A percentile compares a stretch with the other conserved stretches of the same genome.
These are phyloP conservation scores for Neurospora discreta DNA, from an alignment of 495 filamentous ascomycete genomes.

Conservation along the genomic window DNA sequence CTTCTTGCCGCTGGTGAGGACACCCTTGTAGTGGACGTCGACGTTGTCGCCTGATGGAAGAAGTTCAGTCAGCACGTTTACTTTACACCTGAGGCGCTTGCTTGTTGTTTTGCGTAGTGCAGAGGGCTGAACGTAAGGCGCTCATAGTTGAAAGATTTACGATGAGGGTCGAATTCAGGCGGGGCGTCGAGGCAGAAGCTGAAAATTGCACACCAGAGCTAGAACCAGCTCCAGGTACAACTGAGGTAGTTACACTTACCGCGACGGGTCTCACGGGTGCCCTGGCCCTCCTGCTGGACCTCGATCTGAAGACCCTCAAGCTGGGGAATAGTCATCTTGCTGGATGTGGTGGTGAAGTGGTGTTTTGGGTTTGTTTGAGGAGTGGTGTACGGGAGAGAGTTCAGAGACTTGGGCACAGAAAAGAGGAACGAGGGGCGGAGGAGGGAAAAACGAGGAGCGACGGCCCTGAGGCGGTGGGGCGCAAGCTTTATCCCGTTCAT, in stretches of 20 bases:
- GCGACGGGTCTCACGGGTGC: constrained; percentile 16
- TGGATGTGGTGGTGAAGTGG: neutral
- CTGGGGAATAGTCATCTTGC: constrained; percentile 22
- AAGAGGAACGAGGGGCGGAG: constrained; percentile 1
- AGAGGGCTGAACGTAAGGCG: neutral
- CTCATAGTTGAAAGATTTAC: neutral
- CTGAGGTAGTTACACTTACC: constrained; percentile 12
- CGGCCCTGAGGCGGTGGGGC: neutral
- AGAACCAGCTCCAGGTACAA: neutral
- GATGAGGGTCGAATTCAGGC: neutral
- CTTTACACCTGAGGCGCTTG: neutral
- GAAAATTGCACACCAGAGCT: neutral
- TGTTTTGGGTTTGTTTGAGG: neutral
- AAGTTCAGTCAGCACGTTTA: neutral
- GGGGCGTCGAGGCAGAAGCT: neutral
- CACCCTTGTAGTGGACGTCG: constrained; percentile 23
- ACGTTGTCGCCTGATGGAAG: constrained; percentile 16
- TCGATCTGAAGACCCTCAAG: constrained; percentile 19
- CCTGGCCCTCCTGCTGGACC: constrained; percentile 12
- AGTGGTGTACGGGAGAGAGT: neutral
- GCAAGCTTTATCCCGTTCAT: neutral
- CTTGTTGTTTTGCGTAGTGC: neutral
- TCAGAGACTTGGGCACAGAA: neutral
- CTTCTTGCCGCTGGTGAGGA: constrained; percentile 21
- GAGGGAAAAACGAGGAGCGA: neutral